Percentiles rank a stretch among this genome's conserved stretches.
Evolutionary conservation across 148 eudicot genomes (phyloP).

Genomic region (Cornus kousa): DNA sequence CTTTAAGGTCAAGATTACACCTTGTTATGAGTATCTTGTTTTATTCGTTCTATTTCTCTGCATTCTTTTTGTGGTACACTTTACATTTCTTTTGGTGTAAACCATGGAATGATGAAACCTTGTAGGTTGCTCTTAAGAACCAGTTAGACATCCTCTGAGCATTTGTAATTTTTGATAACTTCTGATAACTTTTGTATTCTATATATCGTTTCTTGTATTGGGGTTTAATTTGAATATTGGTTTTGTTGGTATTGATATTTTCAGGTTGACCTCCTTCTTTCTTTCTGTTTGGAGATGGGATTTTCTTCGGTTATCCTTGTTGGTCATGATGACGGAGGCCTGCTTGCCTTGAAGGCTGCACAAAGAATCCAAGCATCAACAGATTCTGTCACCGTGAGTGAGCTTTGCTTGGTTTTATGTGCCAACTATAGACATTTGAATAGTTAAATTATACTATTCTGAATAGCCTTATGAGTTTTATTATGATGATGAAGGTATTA

Average conservation of each 20-base stretch:
- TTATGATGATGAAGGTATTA: too few relatives aligned
- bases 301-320: constrained; percentile 81
- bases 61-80: too few relatives aligned
- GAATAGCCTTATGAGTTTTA: too few relatives aligned
- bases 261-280: constrained; percentile 86
- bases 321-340: constrained; percentile 94
- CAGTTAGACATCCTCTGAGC: too few relatives aligned
- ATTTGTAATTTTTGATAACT: neutral
- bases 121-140: too few relatives aligned
- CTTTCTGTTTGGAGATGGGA: constrained; percentile 80
- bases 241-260: constrained; percentile 14
- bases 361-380: constrained; percentile 51
- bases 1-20: too few relatives aligned
- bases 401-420: constrained; percentile 9
- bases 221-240: too few relatives aligned
- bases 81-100: neutral
- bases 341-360: constrained; percentile 77
- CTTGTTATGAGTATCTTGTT: too few relatives aligned
- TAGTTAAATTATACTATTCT: neutral
- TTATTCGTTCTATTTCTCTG: too few relatives aligned
- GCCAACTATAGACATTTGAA: constrained; percentile 1
- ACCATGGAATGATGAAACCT: neutral
- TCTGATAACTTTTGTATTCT: neutral
- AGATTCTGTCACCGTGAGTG: constrained; percentile 57
- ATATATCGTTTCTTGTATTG: neutral